phyloP scores from a whole-genome alignment of 23 red algal genomes.

The Gracilaria vermiculophylla region DNA sequence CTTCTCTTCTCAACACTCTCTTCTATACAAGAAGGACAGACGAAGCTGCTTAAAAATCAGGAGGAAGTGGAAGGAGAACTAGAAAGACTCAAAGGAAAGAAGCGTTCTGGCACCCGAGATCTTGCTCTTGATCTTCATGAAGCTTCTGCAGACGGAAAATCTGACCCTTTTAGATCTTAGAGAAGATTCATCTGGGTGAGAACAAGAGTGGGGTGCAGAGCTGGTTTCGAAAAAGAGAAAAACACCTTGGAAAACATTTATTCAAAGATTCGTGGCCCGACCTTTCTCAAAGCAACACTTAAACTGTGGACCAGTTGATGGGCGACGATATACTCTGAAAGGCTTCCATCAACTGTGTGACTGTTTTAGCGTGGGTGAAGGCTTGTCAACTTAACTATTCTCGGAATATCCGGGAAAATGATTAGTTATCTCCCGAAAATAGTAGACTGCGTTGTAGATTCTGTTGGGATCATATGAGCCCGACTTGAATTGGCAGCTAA shows the following conservation, averaged over 20 bases:
- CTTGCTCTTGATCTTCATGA: too few species aligned
- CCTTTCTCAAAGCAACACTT: neutral
- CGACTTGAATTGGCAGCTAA: neutral
- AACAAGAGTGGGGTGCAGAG: neutral
- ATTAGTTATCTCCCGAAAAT: neutral
- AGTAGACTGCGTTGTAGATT: neutral
- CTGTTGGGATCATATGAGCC: neutral
- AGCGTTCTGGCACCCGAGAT: too few species aligned
- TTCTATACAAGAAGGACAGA: too few species aligned
- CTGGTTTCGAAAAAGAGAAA: neutral
- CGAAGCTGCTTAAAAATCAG: too few species aligned
- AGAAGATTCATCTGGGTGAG: neutral
- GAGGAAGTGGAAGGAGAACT: too few species aligned
- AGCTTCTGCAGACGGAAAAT: too few species aligned
- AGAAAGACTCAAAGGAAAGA: too few species aligned
- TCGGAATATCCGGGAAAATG: neutral
- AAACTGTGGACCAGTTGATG: neutral
- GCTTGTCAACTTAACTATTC: neutral
- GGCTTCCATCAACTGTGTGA: neutral
- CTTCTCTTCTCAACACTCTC: too few species aligned
- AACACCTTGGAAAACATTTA: neutral
- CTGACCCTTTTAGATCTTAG: too few species aligned
- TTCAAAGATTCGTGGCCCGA: neutral
- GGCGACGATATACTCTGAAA: neutral
- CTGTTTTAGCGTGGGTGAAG: neutral